These are phyloP conservation scores for Cladosporium oxysporum DNA, from an alignment of 2,329 filamentous ascomycete genomes.

Conservation along the genomic window DNA sequence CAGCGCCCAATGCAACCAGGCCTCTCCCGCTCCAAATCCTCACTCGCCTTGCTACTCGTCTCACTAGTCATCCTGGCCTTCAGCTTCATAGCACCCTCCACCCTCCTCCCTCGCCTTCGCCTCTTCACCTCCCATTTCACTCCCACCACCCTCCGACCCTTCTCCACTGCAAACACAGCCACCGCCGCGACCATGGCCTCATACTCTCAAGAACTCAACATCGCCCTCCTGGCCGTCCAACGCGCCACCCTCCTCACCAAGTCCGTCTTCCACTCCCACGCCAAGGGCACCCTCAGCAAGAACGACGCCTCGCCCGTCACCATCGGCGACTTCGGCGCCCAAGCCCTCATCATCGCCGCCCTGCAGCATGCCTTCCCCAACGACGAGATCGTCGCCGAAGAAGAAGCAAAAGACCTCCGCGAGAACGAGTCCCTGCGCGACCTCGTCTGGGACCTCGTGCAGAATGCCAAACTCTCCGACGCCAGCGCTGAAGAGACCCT, in stretches of 20 bases:
- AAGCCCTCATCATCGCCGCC: conserved; percentile 91
- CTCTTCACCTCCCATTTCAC: conserved; percentile 38
- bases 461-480: conserved; percentile 69
- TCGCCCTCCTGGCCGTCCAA: conserved; percentile 87
- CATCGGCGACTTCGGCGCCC: conserved; percentile 95
- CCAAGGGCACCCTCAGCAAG: conserved; percentile 92
- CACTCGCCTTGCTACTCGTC: conserved; percentile 14
- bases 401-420: conserved; percentile 81
- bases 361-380: conserved; percentile 85
- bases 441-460: conserved; percentile 83
- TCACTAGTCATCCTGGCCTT: conserved; percentile 44
- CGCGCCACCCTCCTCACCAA: conserved; percentile 75
- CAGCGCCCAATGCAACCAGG: conserved; percentile 14
- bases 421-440: conserved; percentile 68
- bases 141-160: conserved; percentile 15
- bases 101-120: conserved; percentile 45
- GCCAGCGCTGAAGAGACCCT: conserved; percentile 64
- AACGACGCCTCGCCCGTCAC: conserved; percentile 96
- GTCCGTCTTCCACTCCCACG: conserved; percentile 79
- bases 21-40: conserved; percentile 1
- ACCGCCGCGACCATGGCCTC: conserved; percentile 38
- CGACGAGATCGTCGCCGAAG: conserved; percentile 92
- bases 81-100: conserved; percentile 40
- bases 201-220: conserved; percentile 76
- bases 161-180: conserved; percentile 20